Percentiles rank a stretch among this genome's conserved stretches.
Conservation (phyloP, 192 early-diverging fungal genomes). For the Cetraspora pellucida region DNA sequence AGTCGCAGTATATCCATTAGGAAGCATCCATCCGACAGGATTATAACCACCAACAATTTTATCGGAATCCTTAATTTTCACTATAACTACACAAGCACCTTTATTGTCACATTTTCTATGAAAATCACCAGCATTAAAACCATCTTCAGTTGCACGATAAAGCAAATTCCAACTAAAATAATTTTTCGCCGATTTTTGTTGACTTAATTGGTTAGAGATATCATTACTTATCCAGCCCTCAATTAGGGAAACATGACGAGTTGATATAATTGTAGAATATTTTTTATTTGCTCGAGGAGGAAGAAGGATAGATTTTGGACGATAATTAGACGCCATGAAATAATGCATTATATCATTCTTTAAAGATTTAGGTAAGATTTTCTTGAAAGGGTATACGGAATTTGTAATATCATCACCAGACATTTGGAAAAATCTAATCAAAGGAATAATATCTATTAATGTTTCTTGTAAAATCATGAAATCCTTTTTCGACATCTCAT, state of each 20-base stretch:
- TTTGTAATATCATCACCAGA: slow-evolving; percentile 3
- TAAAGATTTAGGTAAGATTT: slow-evolving; percentile 9
- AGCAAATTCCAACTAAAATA: slow-evolving; percentile 1
- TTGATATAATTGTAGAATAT: slow-evolving; percentile 13
- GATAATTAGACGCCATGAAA: neutral
- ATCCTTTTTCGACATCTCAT: neutral
- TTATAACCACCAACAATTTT: slow-evolving; percentile 32
- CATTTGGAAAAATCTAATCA: slow-evolving; percentile 19
- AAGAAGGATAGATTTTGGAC: neutral
- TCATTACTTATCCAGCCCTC: slow-evolving; percentile 16
- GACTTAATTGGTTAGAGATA: neutral
- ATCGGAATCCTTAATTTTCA: neutral
- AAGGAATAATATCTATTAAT: neutral
- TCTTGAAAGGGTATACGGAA: slow-evolving; percentile 12
- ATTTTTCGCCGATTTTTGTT: neutral
- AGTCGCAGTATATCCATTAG: neutral
- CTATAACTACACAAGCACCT: slow-evolving; percentile 10
- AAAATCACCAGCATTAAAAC: slow-evolving; percentile 3
- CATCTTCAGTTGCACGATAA: slow-evolving; percentile 22
- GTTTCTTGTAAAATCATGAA: neutral
- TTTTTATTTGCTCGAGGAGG: neutral
- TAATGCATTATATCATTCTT: slow-evolving; percentile 8
- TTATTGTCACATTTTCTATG: slow-evolving; percentile 20
- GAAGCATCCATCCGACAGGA: slow-evolving; percentile 7
- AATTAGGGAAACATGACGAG: neutral